These are phyloP conservation scores for Notholithocarpus densiflorus DNA, from an alignment of 306 rosid genomes.

Conservation along the genomic window DNA sequence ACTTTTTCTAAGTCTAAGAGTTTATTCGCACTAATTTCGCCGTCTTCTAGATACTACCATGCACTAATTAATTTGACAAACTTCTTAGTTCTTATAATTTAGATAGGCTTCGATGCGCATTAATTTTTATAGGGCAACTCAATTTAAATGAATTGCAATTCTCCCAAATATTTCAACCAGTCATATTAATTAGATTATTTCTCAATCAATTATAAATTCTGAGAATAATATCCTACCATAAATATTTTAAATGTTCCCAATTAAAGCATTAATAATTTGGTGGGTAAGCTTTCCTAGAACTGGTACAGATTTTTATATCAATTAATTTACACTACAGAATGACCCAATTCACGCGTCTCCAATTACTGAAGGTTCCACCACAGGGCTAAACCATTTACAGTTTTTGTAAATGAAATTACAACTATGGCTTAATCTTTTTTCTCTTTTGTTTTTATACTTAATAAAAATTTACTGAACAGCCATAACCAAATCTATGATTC, in stretches of 20 bases:
- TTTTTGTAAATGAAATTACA: no score
- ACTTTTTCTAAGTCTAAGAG: background rate
- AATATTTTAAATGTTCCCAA: background rate
- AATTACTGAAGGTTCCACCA: no score
- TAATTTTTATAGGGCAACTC: background rate
- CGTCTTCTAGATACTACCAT: background rate
- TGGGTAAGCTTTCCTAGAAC: background rate
- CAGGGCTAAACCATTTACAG: no score
- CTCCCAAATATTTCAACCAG: background rate
- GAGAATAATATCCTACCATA: background rate
- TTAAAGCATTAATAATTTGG: background rate
- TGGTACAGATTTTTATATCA: no score
- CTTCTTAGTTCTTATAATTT: background rate
- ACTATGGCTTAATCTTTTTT: no score
- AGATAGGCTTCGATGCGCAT: background rate
- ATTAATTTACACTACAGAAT: no score
- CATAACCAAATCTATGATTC: no score
- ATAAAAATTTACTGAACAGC: no score
- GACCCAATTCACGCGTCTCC: no score
- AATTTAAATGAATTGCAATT: background rate
- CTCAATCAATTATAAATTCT: background rate
- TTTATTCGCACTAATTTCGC: background rate
- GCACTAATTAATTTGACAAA: background rate
- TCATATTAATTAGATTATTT: background rate
- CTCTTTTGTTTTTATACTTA: no score